Evolutionary conservation across 805 yeast genomes (phyloP).

Genomic region (Zygosaccharomyces kombuchaensis): DNA sequence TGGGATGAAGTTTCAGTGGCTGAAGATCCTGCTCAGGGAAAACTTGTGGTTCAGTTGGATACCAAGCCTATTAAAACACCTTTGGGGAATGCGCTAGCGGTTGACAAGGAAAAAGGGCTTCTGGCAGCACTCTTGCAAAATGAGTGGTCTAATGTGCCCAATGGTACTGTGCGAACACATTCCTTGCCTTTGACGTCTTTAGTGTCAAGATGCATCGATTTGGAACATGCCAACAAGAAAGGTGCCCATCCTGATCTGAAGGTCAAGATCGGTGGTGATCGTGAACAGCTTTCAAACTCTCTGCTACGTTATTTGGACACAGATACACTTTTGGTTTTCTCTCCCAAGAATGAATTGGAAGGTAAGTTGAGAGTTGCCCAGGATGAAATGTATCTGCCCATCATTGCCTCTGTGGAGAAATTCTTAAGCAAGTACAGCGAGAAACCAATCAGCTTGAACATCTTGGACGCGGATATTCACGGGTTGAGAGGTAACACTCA

Average conservation of each 20-base stretch:
- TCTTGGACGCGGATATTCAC: slow-evolving; percentile 73
- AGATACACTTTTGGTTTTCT: slow-evolving; percentile 83
- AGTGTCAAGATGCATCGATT: slow-evolving; percentile 81
- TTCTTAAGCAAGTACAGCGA: slow-evolving; percentile 41
- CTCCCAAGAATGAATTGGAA: slow-evolving; percentile 76
- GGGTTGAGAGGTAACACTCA: slow-evolving; percentile 83
- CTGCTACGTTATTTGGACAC: slow-evolving; percentile 86
- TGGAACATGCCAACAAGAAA: slow-evolving; percentile 40
- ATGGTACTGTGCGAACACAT: slow-evolving; percentile 65
- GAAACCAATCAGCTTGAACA: slow-evolving; percentile 44
- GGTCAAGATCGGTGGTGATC: slow-evolving; percentile 57
- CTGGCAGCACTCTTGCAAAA: slow-evolving; percentile 74
- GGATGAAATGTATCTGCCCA: slow-evolving; percentile 68
- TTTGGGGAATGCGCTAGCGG: slow-evolving; percentile 59
- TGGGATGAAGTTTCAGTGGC: slow-evolving; percentile 66
- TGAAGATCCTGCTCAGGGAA: slow-evolving; percentile 31
- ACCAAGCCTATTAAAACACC: slow-evolving; percentile 80
- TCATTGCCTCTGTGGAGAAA: slow-evolving; percentile 62
- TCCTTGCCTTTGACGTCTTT: slow-evolving; percentile 79
- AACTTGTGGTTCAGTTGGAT: slow-evolving; percentile 61
- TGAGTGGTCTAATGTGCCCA: slow-evolving; percentile 81
- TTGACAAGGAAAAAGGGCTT: slow-evolving; percentile 55
- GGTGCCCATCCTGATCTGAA: slow-evolving; percentile 42
- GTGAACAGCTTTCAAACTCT: slow-evolving; percentile 51
- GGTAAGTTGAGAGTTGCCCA: slow-evolving; percentile 80